Base-by-base conservation (phyloP, 1,139 yeast species). In the Pichia inconspicua region DNA sequence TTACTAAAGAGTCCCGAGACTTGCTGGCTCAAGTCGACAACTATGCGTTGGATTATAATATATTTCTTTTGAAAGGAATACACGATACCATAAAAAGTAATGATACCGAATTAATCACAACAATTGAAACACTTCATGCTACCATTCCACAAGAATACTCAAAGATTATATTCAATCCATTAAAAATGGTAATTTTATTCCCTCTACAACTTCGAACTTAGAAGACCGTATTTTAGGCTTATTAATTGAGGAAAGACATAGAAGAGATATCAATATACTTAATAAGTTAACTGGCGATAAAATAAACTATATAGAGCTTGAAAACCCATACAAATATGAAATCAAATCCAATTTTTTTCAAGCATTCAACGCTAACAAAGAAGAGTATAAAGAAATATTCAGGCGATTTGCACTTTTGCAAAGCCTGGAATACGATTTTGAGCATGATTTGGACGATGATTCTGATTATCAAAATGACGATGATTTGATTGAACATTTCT, bases 31-130 rank as follows among this genome's bases (percentile, higher is more conserved):
- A 47, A 30, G 60, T 66, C 4, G 64, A 68, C 10, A 66, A 64
- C 34, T 66, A 62, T 36, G 66, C 66, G 0, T 49, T 66, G 6
- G 70, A 66, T 47, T 66, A 62, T 52, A 66, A 66, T 46, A 64
- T 66, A 25, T 63, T 64, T 40, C 50, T 66, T 5, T 62, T 58
- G 48, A 55, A 57, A 44, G 66, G 66, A 0, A 62, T 66, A 17
- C 48, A 49, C 11, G 51, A 53, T 2, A 46, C 58, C 2, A 48
- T 66, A 37, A 42, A 44, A 5, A 46, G 48, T 7, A 49, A 53
- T 25, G 50, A 54, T 17, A 47, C 42, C 1, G 54, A 58, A 27
- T 43, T 63, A 40, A 41, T 51, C 4, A 49, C 54, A 38, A 53
- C 62, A 31, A 47, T 63, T 15, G 28, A 51, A 10, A 52, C 58